phyloP scores from a whole-genome alignment of 306 rosid genomes.

The Cicer pinnatifidum region DNA sequence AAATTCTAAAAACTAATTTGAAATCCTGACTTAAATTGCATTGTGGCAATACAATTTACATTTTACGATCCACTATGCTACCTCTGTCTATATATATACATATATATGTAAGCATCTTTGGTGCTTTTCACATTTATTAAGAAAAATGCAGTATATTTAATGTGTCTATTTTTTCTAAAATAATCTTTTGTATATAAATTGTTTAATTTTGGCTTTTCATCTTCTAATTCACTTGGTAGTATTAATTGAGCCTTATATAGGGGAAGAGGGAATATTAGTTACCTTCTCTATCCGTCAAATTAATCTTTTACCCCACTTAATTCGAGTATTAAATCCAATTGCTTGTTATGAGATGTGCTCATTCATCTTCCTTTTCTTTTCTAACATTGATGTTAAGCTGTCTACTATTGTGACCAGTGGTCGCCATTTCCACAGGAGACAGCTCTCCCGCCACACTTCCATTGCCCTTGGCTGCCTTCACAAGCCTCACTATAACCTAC shows the following conservation, averaged over 20 bases:
- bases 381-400: conserved; percentile 24
- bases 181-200: no score
- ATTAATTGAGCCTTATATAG: no score
- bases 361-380: conserved; percentile 30
- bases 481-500: conserved; percentile 93
- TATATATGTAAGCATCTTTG: no score
- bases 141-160: no score
- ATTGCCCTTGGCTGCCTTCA: conserved; percentile 94
- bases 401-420: conserved; percentile 33
- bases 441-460: conserved; percentile 96
- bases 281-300: background rate
- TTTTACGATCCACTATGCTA: background rate
- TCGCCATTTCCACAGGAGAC: conserved; percentile 59
- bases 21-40: conserved; percentile 26
- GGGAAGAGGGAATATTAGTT: background rate
- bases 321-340: conserved; percentile 18
- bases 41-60: conserved; percentile 21
- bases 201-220: no score
- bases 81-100: no score
- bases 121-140: no score
- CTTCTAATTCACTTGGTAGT: no score
- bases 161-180: no score
- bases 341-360: conserved; percentile 30
- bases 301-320: conserved; percentile 31
- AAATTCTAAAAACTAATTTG: conserved; percentile 1